Conservation (phyloP, 306 rosid species). For the Trifolium pratense region DNA sequence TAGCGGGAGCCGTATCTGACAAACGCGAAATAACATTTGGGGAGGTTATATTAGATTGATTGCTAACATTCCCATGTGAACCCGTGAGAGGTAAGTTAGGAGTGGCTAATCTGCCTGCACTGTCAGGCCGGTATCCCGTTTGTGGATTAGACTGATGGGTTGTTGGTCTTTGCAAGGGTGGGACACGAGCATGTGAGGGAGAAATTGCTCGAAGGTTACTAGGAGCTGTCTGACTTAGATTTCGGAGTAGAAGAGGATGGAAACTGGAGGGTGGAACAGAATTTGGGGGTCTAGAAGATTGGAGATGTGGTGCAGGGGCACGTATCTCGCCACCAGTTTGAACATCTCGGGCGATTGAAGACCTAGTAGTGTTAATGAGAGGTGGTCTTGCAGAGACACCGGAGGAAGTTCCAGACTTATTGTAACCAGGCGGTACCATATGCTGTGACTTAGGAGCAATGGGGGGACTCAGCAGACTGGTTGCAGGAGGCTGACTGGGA, state of each 20-base stretch:
- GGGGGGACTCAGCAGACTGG: constrained; percentile 44
- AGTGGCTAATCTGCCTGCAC: constrained; percentile 28
- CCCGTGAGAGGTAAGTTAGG: constrained; percentile 43
- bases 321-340: constrained; percentile 57
- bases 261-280: constrained; percentile 37
- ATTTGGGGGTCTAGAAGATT: constrained; percentile 56
- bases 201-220: constrained; percentile 38
- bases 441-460: constrained; percentile 35
- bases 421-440: constrained; percentile 43
- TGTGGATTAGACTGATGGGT: constrained; percentile 41
- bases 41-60: constrained; percentile 41
- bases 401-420: constrained; percentile 40
- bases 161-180: constrained; percentile 38
- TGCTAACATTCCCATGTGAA: constrained; percentile 36
- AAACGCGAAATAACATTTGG: constrained; percentile 29
- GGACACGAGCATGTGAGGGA: constrained; percentile 41
- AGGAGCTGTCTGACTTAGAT: constrained; percentile 42
- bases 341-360: constrained; percentile 47
- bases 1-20: constrained; percentile 31
- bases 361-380: constrained; percentile 48
- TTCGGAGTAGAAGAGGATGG: constrained; percentile 33
- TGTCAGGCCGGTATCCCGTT: constrained; percentile 38
- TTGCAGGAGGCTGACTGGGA: too few relatives aligned
- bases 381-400: constrained; percentile 51
- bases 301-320: constrained; percentile 79